phyloP scores from a whole-genome alignment of 2,329 filamentous ascomycete genomes.

The Alternaria gaisen region DNA sequence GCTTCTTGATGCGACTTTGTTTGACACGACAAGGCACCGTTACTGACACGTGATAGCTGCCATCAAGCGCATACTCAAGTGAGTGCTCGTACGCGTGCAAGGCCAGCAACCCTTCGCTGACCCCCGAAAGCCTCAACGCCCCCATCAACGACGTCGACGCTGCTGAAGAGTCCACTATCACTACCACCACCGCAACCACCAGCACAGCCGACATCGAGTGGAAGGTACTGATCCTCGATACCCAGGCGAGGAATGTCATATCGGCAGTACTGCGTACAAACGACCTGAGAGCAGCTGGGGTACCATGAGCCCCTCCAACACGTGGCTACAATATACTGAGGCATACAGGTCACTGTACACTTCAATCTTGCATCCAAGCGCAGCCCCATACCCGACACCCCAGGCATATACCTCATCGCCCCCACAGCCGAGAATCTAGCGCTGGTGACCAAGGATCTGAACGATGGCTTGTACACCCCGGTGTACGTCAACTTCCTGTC shows the following conservation, averaged over 20 bases:
- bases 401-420: slow-evolving; percentile 95
- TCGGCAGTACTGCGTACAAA: slow-evolving; percentile 95
- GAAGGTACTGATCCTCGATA: slow-evolving; percentile 87
- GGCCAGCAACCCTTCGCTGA: background rate
- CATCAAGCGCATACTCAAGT: slow-evolving; percentile 91
- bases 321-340: slow-evolving; percentile 62
- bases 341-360: slow-evolving; percentile 59
- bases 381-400: slow-evolving; percentile 79
- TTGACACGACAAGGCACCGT: background rate
- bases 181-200: slow-evolving; percentile 14
- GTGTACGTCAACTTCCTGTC: slow-evolving; percentile 98
- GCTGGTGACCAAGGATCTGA: slow-evolving; percentile 83
- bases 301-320: slow-evolving; percentile 13
- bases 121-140: slow-evolving; percentile 72
- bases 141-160: slow-evolving; percentile 63
- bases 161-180: slow-evolving; percentile 59
- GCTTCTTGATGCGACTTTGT: background rate
- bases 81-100: background rate
- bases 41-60: slow-evolving; percentile 67
- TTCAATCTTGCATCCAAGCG: slow-evolving; percentile 78
- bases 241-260: slow-evolving; percentile 90
- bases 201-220: slow-evolving; percentile 22
- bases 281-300: slow-evolving; percentile 90
- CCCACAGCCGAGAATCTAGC: slow-evolving; percentile 83
- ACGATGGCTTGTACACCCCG: slow-evolving; percentile 82